Base-by-base conservation (phyloP, 1,139 yeast species). In the Taphrina wiesneri region DNA sequence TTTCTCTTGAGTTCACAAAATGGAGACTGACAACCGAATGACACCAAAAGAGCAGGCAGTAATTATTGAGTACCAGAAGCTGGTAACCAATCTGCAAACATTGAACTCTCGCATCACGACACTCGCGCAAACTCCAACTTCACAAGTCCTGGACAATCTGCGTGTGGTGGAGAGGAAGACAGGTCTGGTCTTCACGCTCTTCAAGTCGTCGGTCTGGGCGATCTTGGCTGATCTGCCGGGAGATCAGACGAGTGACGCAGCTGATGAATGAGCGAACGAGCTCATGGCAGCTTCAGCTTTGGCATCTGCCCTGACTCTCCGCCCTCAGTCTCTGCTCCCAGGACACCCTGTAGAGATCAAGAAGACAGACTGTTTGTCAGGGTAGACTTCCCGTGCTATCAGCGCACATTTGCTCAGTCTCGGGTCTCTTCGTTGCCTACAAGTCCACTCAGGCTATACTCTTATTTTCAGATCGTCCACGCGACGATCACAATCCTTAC, bases 161-260 rank as follows among this genome's bases (percentile, higher is more conserved):
- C 77, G 86, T 34, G 78, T 77, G 32, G 75, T 85, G 68, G 88
- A 85, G 72, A 79, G 82, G 72, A 83, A 84, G 69, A 77, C 83
- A 34, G 85, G 85, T 0, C 75, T 84, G 67, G 85, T 85, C n/a
- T 82, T 82, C 69, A 85, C 87, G 3, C 77, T 83, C 54, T 81
- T 85, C 74, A 83, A 83, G 69, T 84, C 86, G 1, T 84, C 87
- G 0, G 86, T 85, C 4, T 84, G 67, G 67, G 67, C 69, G 1
- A 67, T 67, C 25, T 25, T 67, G 46, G 69, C 69, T 21, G 66
- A 64, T 43, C 45, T 63, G 39, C 61, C 57, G 28, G 59, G 59
- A n/a, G 59, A 36, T 30, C 66, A 54, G 43, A 21, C 59, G 17
- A 54, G 59, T 25, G 59, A 54, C 23, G 36, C 23, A n/a, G 54